Percentiles rank a stretch among this genome's conserved stretches.
These are phyloP conservation scores for Camellia japonica DNA, from an alignment of 148 eudicot species.

Conservation along the genomic window DNA sequence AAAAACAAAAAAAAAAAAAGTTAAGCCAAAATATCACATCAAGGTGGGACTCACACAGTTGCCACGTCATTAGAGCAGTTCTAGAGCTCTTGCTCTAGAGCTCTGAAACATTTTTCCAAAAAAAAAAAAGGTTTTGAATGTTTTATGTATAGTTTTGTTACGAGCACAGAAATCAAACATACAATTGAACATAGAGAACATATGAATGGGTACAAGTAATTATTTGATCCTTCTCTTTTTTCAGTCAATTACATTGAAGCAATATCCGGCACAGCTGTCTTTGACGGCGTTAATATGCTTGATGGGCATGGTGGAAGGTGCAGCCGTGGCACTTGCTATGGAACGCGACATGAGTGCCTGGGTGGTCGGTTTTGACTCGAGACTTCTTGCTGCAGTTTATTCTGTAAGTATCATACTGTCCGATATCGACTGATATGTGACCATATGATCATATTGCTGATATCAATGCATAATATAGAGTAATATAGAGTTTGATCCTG, in stretches of 20 bases:
- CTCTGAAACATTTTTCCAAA: too few relatives aligned
- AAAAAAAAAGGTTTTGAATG: too few relatives aligned
- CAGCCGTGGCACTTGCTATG: constrained; percentile 41
- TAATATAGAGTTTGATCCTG: too few relatives aligned
- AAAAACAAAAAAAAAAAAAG: too few relatives aligned
- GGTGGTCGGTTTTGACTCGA: constrained; percentile 57
- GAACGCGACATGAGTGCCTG: constrained; percentile 47
- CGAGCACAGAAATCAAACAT: too few relatives aligned
- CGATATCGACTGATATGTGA: neutral
- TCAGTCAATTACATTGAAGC: constrained; percentile 57
- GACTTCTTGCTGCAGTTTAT: constrained; percentile 63
- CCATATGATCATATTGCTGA: neutral
- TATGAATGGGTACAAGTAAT: neutral
- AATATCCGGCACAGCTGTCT: constrained; percentile 61
- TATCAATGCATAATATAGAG: neutral
- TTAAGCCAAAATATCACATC: too few relatives aligned
- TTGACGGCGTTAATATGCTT: constrained; percentile 46
- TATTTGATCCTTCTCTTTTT: neutral
- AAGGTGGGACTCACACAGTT: too few relatives aligned
- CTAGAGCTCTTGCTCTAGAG: too few relatives aligned
- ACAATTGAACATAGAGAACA: too few relatives aligned
- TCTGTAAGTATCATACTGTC: constrained; percentile 32
- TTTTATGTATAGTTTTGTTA: too few relatives aligned
- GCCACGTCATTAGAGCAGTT: too few relatives aligned
- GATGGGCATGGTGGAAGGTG: constrained; percentile 54